phyloP scores from a whole-genome alignment of 129 eudicot genomes.

The Erigeron canadensis region DNA sequence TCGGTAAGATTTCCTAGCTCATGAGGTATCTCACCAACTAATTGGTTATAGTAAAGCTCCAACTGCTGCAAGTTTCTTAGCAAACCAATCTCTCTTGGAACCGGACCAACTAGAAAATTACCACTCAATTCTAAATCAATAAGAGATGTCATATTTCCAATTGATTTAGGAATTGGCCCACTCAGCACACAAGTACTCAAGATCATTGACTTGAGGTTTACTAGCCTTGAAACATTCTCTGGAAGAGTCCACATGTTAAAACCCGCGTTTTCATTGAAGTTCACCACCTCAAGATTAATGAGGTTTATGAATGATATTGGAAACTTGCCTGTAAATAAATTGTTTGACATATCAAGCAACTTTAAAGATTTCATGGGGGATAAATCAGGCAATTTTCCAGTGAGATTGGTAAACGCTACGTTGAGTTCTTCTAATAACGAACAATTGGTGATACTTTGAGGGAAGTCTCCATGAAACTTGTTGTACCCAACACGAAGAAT shows the following conservation, averaged over 20 bases:
- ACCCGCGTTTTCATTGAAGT: slow-evolving; percentile 62
- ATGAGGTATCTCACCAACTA: slow-evolving; percentile 61
- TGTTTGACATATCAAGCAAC: slow-evolving; percentile 58
- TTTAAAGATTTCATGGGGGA: slow-evolving; percentile 52
- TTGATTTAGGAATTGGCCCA: slow-evolving; percentile 53
- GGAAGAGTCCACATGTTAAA: slow-evolving; percentile 59
- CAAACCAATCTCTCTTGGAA: slow-evolving; percentile 59
- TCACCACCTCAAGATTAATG: slow-evolving; percentile 54
- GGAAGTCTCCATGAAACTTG: slow-evolving; percentile 51
- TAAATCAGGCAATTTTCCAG: slow-evolving; percentile 61
- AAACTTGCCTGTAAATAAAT: slow-evolving; percentile 50
- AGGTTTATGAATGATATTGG: slow-evolving; percentile 63
- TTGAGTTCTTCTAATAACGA: slow-evolving; percentile 56
- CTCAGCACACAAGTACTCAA: slow-evolving; percentile 52
- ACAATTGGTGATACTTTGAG: slow-evolving; percentile 57
- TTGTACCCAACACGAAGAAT: slow-evolving; percentile 50
- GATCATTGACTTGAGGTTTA: slow-evolving; percentile 52
- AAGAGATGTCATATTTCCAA: slow-evolving; percentile 81
- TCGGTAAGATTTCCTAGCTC: slow-evolving; percentile 74
- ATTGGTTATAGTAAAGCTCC: slow-evolving; percentile 75
- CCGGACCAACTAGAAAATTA: slow-evolving; percentile 49
- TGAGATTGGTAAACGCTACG: slow-evolving; percentile 36
- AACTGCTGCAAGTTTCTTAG: slow-evolving; percentile 57
- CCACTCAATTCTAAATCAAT: slow-evolving; percentile 84
- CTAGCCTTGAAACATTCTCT: slow-evolving; percentile 45